Conservation (phyloP, 345 rosid genomes). For the Physaria fendleri region DNA sequence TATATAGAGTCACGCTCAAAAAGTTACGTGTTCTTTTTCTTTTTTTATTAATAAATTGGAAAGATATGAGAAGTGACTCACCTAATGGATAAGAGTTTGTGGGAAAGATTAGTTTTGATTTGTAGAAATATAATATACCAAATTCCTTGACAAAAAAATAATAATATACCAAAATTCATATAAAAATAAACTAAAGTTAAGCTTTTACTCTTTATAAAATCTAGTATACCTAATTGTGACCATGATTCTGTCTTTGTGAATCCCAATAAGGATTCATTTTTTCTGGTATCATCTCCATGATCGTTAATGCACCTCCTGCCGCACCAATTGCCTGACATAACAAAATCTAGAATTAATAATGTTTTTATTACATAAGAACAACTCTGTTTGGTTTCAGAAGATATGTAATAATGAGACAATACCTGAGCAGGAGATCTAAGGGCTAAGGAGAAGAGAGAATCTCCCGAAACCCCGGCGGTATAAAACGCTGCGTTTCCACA, state of each 20-base stretch:
- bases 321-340: constrained; percentile 72
- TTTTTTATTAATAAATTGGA: neutral
- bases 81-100: constrained; percentile 8
- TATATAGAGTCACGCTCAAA: neutral
- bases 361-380: neutral
- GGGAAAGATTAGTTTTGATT: neutral
- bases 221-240: no score
- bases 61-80: constrained; percentile 28
- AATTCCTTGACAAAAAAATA: no score
- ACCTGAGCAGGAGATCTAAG: constrained; percentile 93
- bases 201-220: no score
- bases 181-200: no score
- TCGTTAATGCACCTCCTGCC: constrained; percentile 78
- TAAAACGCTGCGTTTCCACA: constrained; percentile 78
- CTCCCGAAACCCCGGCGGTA: constrained; percentile 70
- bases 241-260: no score
- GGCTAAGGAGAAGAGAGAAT: constrained; percentile 77
- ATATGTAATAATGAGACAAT: no score
- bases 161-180: no score
- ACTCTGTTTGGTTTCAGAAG: neutral
- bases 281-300: constrained; percentile 66
- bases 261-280: no score
- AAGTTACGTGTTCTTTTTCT: neutral
- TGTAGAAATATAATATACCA: neutral
- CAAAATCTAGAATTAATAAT: neutral